Base-by-base conservation (phyloP, 2,329 filamentous ascomycete genomes). In the Diplodia intermedia region DNA sequence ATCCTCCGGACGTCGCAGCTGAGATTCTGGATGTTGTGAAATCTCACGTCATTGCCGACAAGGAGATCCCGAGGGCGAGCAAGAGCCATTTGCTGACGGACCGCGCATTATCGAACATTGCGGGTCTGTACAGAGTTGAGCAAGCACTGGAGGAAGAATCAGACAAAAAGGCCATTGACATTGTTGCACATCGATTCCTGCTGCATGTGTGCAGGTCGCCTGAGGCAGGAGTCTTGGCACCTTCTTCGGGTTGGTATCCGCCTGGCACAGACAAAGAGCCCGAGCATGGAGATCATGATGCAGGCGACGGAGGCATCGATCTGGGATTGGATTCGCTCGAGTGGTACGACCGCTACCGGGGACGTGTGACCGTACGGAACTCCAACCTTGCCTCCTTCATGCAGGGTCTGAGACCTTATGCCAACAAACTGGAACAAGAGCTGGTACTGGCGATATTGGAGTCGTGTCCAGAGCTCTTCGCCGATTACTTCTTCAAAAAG, bases 231-330 rank as follows among this genome's bases (percentile, higher is more conserved):
- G 86, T 96, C 2, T 81, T 97, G 65, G 86, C 93, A 65, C 86
- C 89, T 3, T 90, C 92, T 68, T 88, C 88, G 43, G 94, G 93
- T n/a, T 91, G 93, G 79, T 98, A 98, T 78, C 92, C 93, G 7
- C 88, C 89, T 50, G 86, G 87, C 14, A 82, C 85, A 56, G 88
- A 91, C 69, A 84, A 88, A 2, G 87, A 90, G 65, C 23, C 78
- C 81, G 72, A 78, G 72, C 69, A 72, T 67, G 54, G 72, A 43
- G 38, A 71, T 53, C 78, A 81, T 11, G 75, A 82, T 38, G 81
- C 79, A 38, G 75, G 78, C 3, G 79, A 82, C 53, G 80, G 86
- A 53, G 76, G 81, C 26, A 86, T 89, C 65, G 87, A 90, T 67
- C 80, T 91, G 54, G 90, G 89, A 0, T 81, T 94, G 9, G 91